Evolutionary conservation across 1,139 yeast genomes (phyloP).

Genomic region (Zygotorulaspora mrakii): DNA sequence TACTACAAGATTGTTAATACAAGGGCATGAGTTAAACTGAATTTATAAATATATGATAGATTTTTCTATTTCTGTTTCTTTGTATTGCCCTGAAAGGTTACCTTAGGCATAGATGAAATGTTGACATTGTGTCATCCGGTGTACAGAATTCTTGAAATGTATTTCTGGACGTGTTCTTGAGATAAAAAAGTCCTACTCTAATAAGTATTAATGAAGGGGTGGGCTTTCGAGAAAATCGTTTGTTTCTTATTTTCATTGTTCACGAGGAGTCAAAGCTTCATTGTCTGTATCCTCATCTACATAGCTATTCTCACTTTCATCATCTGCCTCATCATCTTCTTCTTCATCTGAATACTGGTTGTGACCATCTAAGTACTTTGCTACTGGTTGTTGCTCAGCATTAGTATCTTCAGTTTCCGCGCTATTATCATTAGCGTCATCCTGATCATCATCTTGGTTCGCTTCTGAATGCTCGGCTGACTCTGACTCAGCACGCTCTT

Average conservation of each 20-base stretch:
- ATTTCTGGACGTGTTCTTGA: too few species aligned
- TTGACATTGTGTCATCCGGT: background rate
- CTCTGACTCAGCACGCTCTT: slow-evolving; percentile 51
- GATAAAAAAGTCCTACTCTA: too few species aligned
- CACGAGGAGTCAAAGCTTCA: slow-evolving; percentile 10
- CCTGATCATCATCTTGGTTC: slow-evolving; percentile 34
- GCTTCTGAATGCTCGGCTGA: slow-evolving; percentile 27
- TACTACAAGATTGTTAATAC: too few species aligned
- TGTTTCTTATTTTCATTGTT: slow-evolving; percentile 3
- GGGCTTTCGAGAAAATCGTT: too few species aligned
- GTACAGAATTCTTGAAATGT: background rate
- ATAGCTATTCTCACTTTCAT: slow-evolving; percentile 28
- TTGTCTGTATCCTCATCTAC: slow-evolving; percentile 22
- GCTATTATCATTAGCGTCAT: background rate
- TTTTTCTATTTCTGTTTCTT: background rate
- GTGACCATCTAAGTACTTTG: slow-evolving; percentile 20
- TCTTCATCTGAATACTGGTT: slow-evolving; percentile 19
- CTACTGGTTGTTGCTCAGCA: slow-evolving; percentile 16
- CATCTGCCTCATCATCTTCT: slow-evolving; percentile 23
- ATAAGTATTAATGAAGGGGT: too few species aligned
- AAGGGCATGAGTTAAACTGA: slow-evolving; percentile 3
- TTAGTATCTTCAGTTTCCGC: slow-evolving; percentile 30
- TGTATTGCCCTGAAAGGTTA: background rate
- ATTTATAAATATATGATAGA: slow-evolving; percentile 3
- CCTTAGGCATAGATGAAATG: background rate